phyloP scores from a whole-genome alignment of 1,139 yeast genomes.

The Candida pseudocylindracea region DNA sequence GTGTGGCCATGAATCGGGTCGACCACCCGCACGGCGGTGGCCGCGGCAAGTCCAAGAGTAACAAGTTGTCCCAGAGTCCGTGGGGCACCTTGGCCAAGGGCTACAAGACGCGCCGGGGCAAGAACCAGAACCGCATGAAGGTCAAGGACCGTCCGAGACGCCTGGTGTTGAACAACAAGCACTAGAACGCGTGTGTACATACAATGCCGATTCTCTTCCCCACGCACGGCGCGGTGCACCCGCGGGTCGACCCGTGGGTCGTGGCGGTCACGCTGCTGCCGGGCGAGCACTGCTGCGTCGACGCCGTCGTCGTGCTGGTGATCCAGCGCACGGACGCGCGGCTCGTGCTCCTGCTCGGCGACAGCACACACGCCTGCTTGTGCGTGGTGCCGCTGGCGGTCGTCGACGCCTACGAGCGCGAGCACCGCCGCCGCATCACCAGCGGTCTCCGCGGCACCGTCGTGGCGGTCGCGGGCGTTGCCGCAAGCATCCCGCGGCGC shows the following conservation, averaged over 20 bases:
- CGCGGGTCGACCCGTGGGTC: not conserved
- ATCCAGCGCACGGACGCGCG: not conserved
- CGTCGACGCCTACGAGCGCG: too few species aligned
- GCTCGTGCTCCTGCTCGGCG: too few species aligned
- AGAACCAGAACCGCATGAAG: constrained; percentile 60
- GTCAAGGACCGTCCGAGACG: constrained; percentile 56
- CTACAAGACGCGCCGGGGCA: constrained; percentile 84
- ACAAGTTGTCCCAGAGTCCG: constrained; percentile 82
- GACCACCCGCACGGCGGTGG: constrained; percentile 59
- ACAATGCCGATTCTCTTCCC: not conserved
- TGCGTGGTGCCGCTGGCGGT: too few species aligned
- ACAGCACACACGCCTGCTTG: too few species aligned
- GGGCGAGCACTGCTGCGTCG: not conserved
- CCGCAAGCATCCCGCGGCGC: too few species aligned
- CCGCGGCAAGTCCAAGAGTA: constrained; percentile 96
- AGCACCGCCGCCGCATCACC: too few species aligned
- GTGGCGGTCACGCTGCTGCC: not conserved
- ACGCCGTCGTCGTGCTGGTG: not conserved
- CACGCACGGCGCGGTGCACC: not conserved
- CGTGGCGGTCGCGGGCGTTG: too few species aligned
- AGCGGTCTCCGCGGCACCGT: too few species aligned
- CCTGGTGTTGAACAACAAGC: too few species aligned
- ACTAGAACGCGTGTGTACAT: not conserved
- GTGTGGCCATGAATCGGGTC: constrained; percentile 52
- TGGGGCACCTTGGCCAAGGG: constrained; percentile 89